Percentiles rank a stretch among this genome's conserved stretches.
Conservation (phyloP, 1,284 basidiomycete genomes). For the Phlebopus sp. region DNA sequence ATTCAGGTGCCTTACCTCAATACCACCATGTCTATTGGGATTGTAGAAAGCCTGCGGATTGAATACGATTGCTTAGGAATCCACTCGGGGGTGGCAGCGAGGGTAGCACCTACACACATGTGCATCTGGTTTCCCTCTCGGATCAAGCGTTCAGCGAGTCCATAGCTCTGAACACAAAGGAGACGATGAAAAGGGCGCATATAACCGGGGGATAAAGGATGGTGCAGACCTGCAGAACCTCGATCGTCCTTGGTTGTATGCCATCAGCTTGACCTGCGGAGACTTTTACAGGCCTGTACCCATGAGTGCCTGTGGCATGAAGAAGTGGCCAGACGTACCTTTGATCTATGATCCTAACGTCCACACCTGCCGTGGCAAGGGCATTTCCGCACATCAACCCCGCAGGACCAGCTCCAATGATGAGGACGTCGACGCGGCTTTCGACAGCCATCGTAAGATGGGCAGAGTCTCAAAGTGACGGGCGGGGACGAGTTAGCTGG, state of each 20-base stretch:
- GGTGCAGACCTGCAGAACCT: conserved; percentile 62
- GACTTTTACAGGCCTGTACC: conserved; percentile 51
- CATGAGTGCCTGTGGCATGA: not conserved
- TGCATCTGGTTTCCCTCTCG: conserved; percentile 68
- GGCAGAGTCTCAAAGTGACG: too few relatives aligned
- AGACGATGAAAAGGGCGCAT: not conserved
- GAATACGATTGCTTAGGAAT: not conserved
- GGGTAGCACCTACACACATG: conserved; percentile 47
- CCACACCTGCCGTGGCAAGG: conserved; percentile 55
- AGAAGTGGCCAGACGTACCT: conserved; percentile 39
- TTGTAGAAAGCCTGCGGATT: conserved; percentile 68
- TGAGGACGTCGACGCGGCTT: conserved; percentile 51
- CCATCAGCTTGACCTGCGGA: conserved; percentile 76
- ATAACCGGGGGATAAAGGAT: not conserved
- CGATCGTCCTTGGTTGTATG: conserved; percentile 74
- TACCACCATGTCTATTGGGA: conserved; percentile 55
- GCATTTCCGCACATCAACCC: conserved; percentile 65
- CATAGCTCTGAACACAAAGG: conserved; percentile 55
- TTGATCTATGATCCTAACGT: conserved; percentile 66
- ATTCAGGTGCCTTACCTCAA: conserved; percentile 43
- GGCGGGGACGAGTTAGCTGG: too few relatives aligned
- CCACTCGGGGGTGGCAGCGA: not conserved
- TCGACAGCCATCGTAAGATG: conserved; percentile 16
- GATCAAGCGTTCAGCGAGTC: conserved; percentile 61
- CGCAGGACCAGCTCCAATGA: conserved; percentile 57